Conservation (phyloP, 768 basidiomycete species). For the Tricholoma furcatifolium region DNA sequence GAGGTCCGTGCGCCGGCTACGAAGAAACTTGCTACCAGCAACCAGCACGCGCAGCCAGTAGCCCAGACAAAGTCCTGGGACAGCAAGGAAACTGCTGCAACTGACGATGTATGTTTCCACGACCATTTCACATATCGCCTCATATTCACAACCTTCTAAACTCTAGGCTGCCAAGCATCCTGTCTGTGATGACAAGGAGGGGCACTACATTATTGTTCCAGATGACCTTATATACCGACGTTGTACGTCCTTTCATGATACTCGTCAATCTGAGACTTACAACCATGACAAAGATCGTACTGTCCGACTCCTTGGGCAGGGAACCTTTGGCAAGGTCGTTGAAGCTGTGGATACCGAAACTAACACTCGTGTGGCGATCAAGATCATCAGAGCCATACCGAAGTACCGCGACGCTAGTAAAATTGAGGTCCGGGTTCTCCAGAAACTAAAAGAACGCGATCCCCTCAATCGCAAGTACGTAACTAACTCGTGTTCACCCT, state of each 20-base stretch:
- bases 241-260: conserved; percentile 52
- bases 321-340: conserved; percentile 98
- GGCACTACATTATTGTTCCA: conserved; percentile 94
- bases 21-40: conserved; percentile 58
- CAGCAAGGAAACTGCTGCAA: conserved; percentile 59
- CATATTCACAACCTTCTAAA: conserved; percentile 25
- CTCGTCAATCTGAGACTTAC: conserved; percentile 15
- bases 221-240: conserved; percentile 86
- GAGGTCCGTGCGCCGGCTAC: conserved; percentile 66
- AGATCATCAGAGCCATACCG: conserved; percentile 97
- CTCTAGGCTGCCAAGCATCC: conserved; percentile 62
- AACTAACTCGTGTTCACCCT: neutral
- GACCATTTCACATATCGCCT: conserved; percentile 18
- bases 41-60: conserved; percentile 49
- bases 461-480: conserved; percentile 85
- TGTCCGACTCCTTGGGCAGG: conserved; percentile 88
- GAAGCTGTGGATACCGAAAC: conserved; percentile 83
- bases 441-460: conserved; percentile 88
- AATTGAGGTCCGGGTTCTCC: conserved; percentile 94
- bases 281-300: conserved; percentile 73
- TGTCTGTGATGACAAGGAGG: conserved; percentile 95
- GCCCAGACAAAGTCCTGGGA: conserved; percentile 64
- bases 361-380: conserved; percentile 86
- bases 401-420: conserved; percentile 99
- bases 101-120: conserved; percentile 61